Conservation (phyloP, 1,139 yeast genomes). For the Kodamaea sp. region DNA sequence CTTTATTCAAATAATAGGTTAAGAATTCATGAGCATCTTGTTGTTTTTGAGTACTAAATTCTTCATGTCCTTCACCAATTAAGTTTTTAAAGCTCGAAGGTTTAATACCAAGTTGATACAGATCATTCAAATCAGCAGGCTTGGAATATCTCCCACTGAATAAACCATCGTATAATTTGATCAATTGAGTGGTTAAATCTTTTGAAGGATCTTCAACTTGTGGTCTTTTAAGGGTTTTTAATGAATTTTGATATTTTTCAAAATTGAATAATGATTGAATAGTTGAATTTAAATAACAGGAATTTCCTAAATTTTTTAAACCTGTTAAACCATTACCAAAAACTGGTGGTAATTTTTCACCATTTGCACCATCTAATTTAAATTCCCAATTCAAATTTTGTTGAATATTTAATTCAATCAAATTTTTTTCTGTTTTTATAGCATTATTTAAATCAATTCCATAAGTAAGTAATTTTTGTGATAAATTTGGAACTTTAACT, state of each 20-base stretch:
- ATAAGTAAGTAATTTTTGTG: conserved; percentile 48
- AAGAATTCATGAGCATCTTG: conserved; percentile 95
- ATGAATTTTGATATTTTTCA: conserved; percentile 37
- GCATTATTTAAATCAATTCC: conserved; percentile 63
- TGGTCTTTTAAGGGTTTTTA: conserved; percentile 22
- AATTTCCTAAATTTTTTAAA: conserved; percentile 82
- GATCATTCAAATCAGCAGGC: conserved; percentile 44
- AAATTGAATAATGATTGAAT: conserved; percentile 58
- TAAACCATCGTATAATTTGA: conserved; percentile 78
- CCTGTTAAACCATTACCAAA: conserved; percentile 77
- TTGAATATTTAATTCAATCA: conserved; percentile 86
- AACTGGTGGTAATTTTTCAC: conserved; percentile 60
- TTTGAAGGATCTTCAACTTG: conserved; percentile 50
- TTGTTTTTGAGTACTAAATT: conserved; percentile 82
- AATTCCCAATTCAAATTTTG: conserved; percentile 95
- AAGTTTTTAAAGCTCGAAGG: conserved; percentile 74
- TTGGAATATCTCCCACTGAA: conserved; percentile 68
- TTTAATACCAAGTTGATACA: conserved; percentile 71
- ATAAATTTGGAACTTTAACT: conserved; percentile 65
- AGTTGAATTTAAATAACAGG: conserved; percentile 85
- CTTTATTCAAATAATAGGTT: conserved; percentile 58
- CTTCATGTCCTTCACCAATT: conserved; percentile 75
- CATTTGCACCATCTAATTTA: conserved; percentile 68
- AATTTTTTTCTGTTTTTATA: conserved; percentile 73
- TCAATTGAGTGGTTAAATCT: conserved; percentile 66